Base-by-base conservation (phyloP, 148 eudicot genomes). In the Vaccinium vitisidaea region DNA sequence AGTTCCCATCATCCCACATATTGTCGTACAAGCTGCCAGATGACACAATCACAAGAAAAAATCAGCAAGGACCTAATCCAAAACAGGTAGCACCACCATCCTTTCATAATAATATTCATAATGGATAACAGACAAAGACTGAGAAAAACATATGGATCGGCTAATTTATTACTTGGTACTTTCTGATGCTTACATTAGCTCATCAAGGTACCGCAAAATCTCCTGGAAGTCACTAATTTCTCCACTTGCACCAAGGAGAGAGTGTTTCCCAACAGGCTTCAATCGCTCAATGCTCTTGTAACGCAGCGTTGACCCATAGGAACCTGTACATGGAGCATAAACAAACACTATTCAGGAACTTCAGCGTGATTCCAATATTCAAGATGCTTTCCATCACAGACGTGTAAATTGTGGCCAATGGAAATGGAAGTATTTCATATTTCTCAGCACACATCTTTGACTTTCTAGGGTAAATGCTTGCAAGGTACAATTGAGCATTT, bases 151-250 rank as follows among this genome's bases (percentile, higher is more conserved):
- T 43, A 54, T 12, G 39, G 23, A 10, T 76, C 23, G 12, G 27
- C 82, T 69, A 80, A 80, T 36, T 30, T 13, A 61, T 8, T 43
- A 12, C 16, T 27, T 52, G 6, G 50, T 16, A 18, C 39, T 2
- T 43, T 49, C 19, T 50, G 9, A 84, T 43, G 85, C 94, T 88
- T 90, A 95, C 98, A 91, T 90, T 73, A 95, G 98, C 79, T 95
- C 95, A 89, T 95, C 95, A 65, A 95, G 90, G 75, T 87, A 88
- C 50, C 91, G 93, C 70, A 89, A 74, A 80, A 97, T 92, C 90
- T 97, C 99, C 86, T 97, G 99, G 56, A 97, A 95, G 87, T 97
- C 99, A 79, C 99, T 97, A 70, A 97, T 93, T 88, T 81, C 98
- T 77, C 98, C 98, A 87, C 98, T 95, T 78, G 98, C 99, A 88